Evolutionary conservation across 2,329 filamentous ascomycete species (phyloP), one percentile per base, ranked within the genome.

Genomic region (Blastomyces silverae): DNA sequence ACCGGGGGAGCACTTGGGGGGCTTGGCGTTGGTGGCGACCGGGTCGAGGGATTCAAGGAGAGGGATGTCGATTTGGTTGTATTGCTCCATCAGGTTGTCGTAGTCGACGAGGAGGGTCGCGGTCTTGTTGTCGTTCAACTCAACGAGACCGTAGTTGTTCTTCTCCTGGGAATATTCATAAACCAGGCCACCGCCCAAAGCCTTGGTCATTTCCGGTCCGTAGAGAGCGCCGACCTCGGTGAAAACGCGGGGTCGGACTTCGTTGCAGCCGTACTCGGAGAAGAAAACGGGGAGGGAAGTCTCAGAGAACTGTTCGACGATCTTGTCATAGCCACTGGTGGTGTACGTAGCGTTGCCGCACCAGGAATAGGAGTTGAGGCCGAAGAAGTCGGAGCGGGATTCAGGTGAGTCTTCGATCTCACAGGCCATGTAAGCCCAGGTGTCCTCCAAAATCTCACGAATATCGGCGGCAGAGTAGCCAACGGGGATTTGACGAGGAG

Each of bases 31-130:
- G 39, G 82, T 83, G 66, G 82, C 83, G 61, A 82, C 79, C 17
- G 85, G 79, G 75, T 89, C 86, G 69, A 84, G 79, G 61, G 82
- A 80, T 77, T 91, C 83, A 64, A 97, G 82, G 20, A 82, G 76
- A 63, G 80, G 82, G 75, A 91, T 85, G 78, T 96, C 85, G 64
- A 97, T 80, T 74, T 88, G 87, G 75, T 83, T 82, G 79, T 89
- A 92, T 80, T 94, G 89, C 46, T 77, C 78, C 79, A 88, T 85
- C 66, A 97, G 86, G 68, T 89, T 88, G 74, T 89, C 84, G 78
- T 83, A 92, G 75, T 92, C 89, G 28, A 77, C 69, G 46, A 86
- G 80, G 55, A 91, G 80, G 58, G 81, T 79, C 64, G 85, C 82
- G 22, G 81, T 83, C 68, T 81, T 82, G 70, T 87, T 84, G 65